Evolutionary conservation across 164 flowering plant genomes (phyloP).

Genomic region (Warburgia ugandensis): DNA sequence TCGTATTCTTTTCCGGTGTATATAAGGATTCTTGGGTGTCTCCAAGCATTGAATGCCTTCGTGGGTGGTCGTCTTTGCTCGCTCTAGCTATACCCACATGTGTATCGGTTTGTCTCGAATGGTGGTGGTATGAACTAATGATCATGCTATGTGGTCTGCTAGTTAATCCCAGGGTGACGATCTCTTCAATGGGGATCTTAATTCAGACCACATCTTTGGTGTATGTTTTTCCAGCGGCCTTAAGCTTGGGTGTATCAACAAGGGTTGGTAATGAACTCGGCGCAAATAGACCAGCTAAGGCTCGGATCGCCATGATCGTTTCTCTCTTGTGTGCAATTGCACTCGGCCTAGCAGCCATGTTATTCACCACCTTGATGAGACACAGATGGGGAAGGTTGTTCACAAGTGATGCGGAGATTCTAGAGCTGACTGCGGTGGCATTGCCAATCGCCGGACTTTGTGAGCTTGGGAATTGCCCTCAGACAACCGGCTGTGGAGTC

Average conservation of each 20-base stretch:
- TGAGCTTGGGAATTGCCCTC: constrained; percentile 98
- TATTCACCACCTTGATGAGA: constrained; percentile 65
- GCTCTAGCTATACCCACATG: constrained; percentile 78
- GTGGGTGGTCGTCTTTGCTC: constrained; percentile 75
- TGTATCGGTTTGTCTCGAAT: constrained; percentile 80
- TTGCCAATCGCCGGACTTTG: constrained; percentile 82
- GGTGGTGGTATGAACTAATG: constrained; percentile 99
- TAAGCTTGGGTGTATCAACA: constrained; percentile 82
- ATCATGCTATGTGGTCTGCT: constrained; percentile 79
- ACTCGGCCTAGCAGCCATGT: constrained; percentile 60
- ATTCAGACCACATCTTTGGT: constrained; percentile 86
- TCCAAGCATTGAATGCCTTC: constrained; percentile 68
- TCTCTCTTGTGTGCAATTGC: constrained; percentile 47
- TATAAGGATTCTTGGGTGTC: constrained; percentile 71
- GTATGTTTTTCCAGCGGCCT: constrained; percentile 81
- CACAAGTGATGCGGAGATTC: constrained; percentile 54
- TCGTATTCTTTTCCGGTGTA: constrained; percentile 61
- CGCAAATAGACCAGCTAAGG: constrained; percentile 65
- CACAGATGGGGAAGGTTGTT: constrained; percentile 78
- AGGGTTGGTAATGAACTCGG: constrained; percentile 84
- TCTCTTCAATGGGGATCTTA: constrained; percentile 92
- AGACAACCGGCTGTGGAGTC: constrained; percentile 93
- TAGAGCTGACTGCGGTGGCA: constrained; percentile 62
- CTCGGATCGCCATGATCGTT: constrained; percentile 60
- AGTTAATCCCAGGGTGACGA: constrained; percentile 65